These are phyloP conservation scores for Colletotrichum gloeosporioides DNA, from an alignment of 2,329 filamentous ascomycete species.

Conservation along the genomic window DNA sequence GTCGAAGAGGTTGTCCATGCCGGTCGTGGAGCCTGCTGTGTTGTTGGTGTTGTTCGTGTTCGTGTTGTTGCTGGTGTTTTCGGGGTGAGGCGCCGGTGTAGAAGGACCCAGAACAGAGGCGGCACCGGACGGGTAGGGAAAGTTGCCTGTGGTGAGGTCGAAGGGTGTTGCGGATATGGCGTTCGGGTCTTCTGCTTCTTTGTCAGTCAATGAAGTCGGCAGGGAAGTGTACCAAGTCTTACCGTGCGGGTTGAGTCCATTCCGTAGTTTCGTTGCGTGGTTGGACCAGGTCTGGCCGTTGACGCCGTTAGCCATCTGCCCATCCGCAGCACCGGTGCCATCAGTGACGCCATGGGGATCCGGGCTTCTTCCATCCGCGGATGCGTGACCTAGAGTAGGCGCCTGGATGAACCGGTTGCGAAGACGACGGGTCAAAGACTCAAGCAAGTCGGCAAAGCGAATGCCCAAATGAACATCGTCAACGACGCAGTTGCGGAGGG, in stretches of 20 bases:
- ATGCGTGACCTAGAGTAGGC: conserved; percentile 50
- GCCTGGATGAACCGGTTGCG: conserved; percentile 76
- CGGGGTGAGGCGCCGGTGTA: conserved; percentile 50
- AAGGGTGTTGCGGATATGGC: conserved; percentile 69
- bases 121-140: conserved; percentile 55
- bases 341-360: conserved; percentile 31
- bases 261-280: conserved; percentile 45
- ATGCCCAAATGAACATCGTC: conserved; percentile 88
- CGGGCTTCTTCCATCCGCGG: conserved; percentile 48
- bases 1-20: conserved; percentile 48
- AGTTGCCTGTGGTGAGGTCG: conserved; percentile 59
- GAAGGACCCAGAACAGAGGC: conserved; percentile 54
- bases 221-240: conserved; percentile 25
- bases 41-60: conserved; percentile 31
- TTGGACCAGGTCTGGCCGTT: conserved; percentile 26
- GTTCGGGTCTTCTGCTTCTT: conserved; percentile 23
- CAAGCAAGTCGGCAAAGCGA: conserved; percentile 82
- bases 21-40: background rate
- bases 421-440: conserved; percentile 76
- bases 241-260: conserved; percentile 43
- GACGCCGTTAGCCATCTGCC: conserved; percentile 1
- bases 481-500: conserved; percentile 78
- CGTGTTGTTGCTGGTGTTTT: conserved; percentile 27
- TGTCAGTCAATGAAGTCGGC: conserved; percentile 19
- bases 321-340: background rate